Evolutionary conservation across 345 rosid genomes (phyloP), one percentile per base, ranked within the genome.

Genomic region (Pistacia integerrima): DNA sequence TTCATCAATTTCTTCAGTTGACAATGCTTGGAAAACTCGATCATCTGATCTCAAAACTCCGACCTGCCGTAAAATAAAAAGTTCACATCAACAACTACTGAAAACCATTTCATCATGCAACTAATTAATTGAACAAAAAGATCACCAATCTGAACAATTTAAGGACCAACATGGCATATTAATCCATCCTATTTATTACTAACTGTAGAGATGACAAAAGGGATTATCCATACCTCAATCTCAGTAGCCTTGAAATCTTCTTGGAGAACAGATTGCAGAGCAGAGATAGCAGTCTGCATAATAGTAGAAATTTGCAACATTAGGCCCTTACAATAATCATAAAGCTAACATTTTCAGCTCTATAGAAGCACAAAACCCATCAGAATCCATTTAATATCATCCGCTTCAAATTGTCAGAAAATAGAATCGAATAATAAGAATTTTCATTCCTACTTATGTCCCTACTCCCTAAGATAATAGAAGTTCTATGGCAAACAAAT

Each of bases 201-300:
- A 25, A 5, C 11, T 13, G n/a, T 44, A 5, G 4, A 67, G 22
- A 16, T 9, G 5, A 36, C 41, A 13, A 38, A 57, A 67, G 4
- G 56, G 22, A 46, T 14, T 16, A 16, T 20, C 17, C 16, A 73
- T 87, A 93, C 96, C 97, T 93, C 97, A 78, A 93, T 93, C 82
- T 93, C 97, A 72, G 92, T 93, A 28, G 97, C 96, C 88, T 93
- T 93, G 89, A 93, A 91, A 82, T 93, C 97, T 85, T 93, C 95
- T 74, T 93, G 97, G 54, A 93, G 97, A 83, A 91, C 96, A 54
- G 97, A 87, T 76, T 93, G 95, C 80, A 93, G 80, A 60, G 94
- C 97, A 60, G 96, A 93, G 69, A 93, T 87, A 25, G 96, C 88
- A 74, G 93, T 90, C 97, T 92, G 76, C 73, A 77, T 20, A 67